Conservation (phyloP, 371 early-diverging fungal species). For the Syncephalastrum racemosum region DNA sequence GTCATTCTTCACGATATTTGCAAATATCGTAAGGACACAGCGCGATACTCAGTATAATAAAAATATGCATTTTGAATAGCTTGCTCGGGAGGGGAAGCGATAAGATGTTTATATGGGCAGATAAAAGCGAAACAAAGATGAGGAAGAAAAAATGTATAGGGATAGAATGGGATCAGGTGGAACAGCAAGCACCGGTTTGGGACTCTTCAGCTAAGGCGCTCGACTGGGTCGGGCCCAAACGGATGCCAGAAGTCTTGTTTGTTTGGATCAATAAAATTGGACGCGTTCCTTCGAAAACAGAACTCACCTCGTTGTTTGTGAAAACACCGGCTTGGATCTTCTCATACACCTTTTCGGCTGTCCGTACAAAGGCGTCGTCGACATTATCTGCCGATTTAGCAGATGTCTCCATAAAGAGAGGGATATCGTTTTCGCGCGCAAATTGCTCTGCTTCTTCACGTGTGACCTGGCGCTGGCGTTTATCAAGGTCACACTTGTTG, state of each 20-base stretch:
- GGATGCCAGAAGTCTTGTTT: slow-evolving; percentile 53
- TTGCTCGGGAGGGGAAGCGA: too few relatives aligned
- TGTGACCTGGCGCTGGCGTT: slow-evolving; percentile 75
- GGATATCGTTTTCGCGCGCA: slow-evolving; percentile 81
- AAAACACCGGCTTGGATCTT: slow-evolving; percentile 81
- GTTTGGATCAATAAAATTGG: slow-evolving; percentile 8
- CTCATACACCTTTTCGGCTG: slow-evolving; percentile 79
- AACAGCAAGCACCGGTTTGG: slow-evolving; percentile 32
- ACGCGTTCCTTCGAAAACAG: slow-evolving; percentile 1
- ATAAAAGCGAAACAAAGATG: too few relatives aligned
- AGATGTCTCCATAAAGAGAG: slow-evolving; percentile 89
- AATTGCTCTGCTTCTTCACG: slow-evolving; percentile 88
- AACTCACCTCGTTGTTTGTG: slow-evolving; percentile 69
- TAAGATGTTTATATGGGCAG: too few relatives aligned
- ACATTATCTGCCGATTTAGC: slow-evolving; percentile 95
- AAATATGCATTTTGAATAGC: too few relatives aligned
- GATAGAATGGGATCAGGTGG: neutral
- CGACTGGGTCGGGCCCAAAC: slow-evolving; percentile 39
- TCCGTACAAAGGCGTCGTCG: slow-evolving; percentile 77
- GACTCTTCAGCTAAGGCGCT: slow-evolving; percentile 49
- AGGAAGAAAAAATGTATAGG: too few relatives aligned
- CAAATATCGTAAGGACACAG: too few relatives aligned
- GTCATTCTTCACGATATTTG: too few relatives aligned
- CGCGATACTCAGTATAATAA: too few relatives aligned
- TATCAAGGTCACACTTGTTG: slow-evolving; percentile 89